Evolutionary conservation across 2,329 filamentous ascomycete genomes (phyloP).

Genomic region (Fusarium neocosmosporiellum): DNA sequence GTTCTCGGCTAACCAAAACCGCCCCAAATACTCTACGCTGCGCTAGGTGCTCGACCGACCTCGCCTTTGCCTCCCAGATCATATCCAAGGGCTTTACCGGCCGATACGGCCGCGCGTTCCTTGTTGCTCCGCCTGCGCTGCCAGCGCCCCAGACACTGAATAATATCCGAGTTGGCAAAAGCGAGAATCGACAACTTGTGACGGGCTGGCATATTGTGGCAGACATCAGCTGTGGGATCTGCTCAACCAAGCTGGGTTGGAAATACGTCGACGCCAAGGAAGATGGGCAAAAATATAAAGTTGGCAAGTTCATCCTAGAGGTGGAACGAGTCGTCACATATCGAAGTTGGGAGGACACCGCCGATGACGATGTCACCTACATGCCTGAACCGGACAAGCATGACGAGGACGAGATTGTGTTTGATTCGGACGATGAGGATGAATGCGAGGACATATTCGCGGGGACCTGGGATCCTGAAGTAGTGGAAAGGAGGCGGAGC

Average conservation of each 20-base stretch:
- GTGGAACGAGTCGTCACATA: constrained; percentile 65
- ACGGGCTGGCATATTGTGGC: constrained; percentile 74
- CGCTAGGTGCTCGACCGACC: constrained; percentile 66
- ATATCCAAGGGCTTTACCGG: constrained; percentile 75
- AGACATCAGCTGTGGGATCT: constrained; percentile 69
- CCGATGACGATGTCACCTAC: constrained; percentile 17
- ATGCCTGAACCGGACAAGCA: constrained; percentile 16
- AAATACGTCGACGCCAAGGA: constrained; percentile 75
- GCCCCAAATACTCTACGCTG: constrained; percentile 69
- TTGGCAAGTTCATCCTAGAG: constrained; percentile 76
- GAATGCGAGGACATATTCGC: constrained; percentile 75
- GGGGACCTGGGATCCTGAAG: constrained; percentile 69
- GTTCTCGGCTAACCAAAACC: constrained; percentile 52
- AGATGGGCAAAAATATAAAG: constrained; percentile 71
- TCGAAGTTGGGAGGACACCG: constrained; percentile 61
- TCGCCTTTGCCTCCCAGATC: constrained; percentile 71
- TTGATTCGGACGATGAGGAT: constrained; percentile 73
- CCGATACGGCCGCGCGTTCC: constrained; percentile 71
- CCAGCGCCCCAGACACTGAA: constrained; percentile 52
- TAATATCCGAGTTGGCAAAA: constrained; percentile 66
- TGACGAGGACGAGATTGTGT: constrained; percentile 55
- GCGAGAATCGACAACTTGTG: constrained; percentile 67
- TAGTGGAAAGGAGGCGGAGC: constrained; percentile 59
- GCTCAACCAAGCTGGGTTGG: constrained; percentile 70
- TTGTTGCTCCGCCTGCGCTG: constrained; percentile 60